Percentiles rank a stretch among this genome's conserved stretches.
Conservation (phyloP, 73 alveolate species). For the Paramecium tetraurelia region DNA sequence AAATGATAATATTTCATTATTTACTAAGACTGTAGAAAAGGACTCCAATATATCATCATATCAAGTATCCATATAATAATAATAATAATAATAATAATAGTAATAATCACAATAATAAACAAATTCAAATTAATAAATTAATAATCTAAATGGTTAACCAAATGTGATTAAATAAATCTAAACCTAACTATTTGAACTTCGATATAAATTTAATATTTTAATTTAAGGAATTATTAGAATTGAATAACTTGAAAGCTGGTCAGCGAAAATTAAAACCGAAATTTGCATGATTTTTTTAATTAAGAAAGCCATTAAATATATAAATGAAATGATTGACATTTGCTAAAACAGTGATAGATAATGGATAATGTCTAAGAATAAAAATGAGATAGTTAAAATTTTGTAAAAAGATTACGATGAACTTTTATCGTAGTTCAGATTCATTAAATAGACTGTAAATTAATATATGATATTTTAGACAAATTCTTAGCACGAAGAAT, state of each 20-base stretch:
- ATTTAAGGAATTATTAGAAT: neutral
- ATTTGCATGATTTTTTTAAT: neutral
- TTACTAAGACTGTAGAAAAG: neutral
- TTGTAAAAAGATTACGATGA: conserved; percentile 2
- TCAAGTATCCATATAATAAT: neutral
- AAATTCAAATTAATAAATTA: neutral
- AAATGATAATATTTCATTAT: neutral
- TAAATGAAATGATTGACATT: conserved; percentile 24
- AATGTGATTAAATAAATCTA: neutral
- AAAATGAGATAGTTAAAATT: neutral
- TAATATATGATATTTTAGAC: neutral
- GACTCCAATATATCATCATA: neutral
- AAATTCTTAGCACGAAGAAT: neutral
- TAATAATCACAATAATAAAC: neutral
- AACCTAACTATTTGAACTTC: neutral
- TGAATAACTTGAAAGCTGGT: neutral
- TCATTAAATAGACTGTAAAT: neutral
- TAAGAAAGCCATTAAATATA: neutral
- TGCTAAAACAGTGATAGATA: neutral
- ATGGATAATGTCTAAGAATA: neutral
- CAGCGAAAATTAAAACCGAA: neutral
- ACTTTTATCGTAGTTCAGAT: neutral
- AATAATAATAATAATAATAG: too few species aligned
- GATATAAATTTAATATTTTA: neutral
- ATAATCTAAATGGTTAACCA: neutral